Percentiles rank a stretch among this genome's conserved stretches.
These are phyloP conservation scores for Tetrahymena malaccensis DNA, from an alignment of 73 alveolate genomes.

Conservation along the genomic window DNA sequence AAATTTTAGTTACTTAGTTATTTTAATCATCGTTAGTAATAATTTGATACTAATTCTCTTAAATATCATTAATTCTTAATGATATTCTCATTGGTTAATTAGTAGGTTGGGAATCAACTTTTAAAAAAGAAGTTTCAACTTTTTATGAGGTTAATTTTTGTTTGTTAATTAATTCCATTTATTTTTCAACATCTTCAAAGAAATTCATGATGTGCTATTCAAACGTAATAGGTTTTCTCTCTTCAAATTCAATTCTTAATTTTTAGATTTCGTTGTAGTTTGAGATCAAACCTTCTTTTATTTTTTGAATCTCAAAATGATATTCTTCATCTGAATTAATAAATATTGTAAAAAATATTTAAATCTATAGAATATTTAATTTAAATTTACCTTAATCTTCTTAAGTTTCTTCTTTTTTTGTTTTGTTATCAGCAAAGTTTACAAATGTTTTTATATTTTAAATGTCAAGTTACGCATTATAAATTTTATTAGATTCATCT, in stretches of 20 bases:
- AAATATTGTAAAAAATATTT: not conserved
- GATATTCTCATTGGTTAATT: not conserved
- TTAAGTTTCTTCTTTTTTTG: not conserved
- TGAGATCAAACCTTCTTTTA: not conserved
- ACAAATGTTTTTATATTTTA: not conserved
- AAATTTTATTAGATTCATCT: not conserved
- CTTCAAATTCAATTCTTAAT: not conserved
- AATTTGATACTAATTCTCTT: not conserved
- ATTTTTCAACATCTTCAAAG: not conserved
- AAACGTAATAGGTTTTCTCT: not conserved
- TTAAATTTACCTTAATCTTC: not conserved
- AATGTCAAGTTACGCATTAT: not conserved
- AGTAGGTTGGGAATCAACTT: not conserved
- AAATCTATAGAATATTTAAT: not conserved
- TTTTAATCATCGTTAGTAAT: not conserved
- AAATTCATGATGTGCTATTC: not conserved
- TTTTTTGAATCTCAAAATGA: not conserved
- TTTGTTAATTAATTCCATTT: not conserved
- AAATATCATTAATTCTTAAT: not conserved
- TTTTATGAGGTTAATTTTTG: not conserved
- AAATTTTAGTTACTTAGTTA: not conserved
- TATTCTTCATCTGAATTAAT: not conserved
- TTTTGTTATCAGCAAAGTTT: not conserved
- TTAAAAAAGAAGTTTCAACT: not conserved
- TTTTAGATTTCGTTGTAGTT: not conserved